These are phyloP conservation scores for Aethionema arabicum DNA, from an alignment of 345 rosid genomes.

Conservation along the genomic window DNA sequence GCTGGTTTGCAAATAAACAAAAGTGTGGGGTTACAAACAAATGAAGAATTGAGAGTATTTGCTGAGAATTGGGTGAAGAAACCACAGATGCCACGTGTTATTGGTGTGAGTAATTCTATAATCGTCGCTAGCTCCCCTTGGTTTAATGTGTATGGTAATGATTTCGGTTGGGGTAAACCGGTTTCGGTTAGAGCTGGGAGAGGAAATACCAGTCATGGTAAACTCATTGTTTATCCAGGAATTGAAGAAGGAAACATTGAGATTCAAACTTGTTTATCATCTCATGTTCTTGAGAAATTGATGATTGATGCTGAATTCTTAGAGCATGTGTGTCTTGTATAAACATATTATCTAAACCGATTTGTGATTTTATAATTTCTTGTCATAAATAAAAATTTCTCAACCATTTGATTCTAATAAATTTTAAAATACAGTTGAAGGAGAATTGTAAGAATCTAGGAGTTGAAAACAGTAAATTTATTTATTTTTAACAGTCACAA, in stretches of 20 bases:
- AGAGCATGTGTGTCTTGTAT: conserved; percentile 1
- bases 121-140: conserved; percentile 36
- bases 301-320: conserved; percentile 30
- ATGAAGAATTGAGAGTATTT: conserved; percentile 12
- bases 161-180: conserved; percentile 49
- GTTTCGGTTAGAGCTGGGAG: conserved; percentile 34
- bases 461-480: too few species aligned
- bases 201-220: conserved; percentile 30
- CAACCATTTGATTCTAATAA: too few species aligned
- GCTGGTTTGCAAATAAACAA: conserved; percentile 26
- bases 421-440: too few species aligned
- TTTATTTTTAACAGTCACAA: too few species aligned
- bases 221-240: conserved; percentile 32
- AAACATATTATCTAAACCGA: too few species aligned
- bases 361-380: too few species aligned
- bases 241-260: conserved; percentile 42
- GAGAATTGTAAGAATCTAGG: too few species aligned
- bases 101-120: background rate
- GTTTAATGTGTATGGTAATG: conserved; percentile 43
- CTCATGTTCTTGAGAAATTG: conserved; percentile 19
- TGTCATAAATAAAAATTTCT: too few species aligned
- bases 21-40: conserved; percentile 28
- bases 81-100: conserved; percentile 3
- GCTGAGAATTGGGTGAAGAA: conserved; percentile 35
- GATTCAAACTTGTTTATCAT: conserved; percentile 32